phyloP scores from a whole-genome alignment of 352 stramenopile species.

The Lagenidium giganteum region DNA sequence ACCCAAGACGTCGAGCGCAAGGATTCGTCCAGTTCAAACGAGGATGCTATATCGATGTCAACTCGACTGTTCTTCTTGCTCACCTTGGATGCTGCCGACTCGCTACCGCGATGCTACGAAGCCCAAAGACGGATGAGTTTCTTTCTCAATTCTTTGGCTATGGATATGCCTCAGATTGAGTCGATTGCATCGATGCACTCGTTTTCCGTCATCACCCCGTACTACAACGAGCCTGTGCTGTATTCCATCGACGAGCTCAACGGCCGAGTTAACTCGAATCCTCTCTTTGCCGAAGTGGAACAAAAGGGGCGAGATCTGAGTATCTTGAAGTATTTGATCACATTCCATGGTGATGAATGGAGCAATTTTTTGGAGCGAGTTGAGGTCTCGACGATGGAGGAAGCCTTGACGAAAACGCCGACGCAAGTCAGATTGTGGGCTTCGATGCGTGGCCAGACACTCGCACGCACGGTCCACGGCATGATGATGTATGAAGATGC shows the following conservation, averaged over 20 bases:
- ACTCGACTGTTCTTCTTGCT: slow-evolving; percentile 82
- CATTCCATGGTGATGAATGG: slow-evolving; percentile 86
- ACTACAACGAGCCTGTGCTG: slow-evolving; percentile 87
- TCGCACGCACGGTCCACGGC: slow-evolving; percentile 81
- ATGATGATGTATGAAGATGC: slow-evolving; percentile 91
- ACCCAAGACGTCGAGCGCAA: slow-evolving; percentile 37
- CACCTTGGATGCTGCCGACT: slow-evolving; percentile 78
- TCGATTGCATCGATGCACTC: slow-evolving; percentile 85
- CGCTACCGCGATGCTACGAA: slow-evolving; percentile 78
- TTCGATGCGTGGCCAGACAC: slow-evolving; percentile 81
- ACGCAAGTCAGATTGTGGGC: slow-evolving; percentile 85
- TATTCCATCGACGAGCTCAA: slow-evolving; percentile 84
- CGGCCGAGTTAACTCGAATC: slow-evolving; percentile 75
- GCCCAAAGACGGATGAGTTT: slow-evolving; percentile 85
- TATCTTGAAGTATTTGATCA: slow-evolving; percentile 87
- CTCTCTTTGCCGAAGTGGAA: slow-evolving; percentile 82
- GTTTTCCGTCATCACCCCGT: slow-evolving; percentile 86
- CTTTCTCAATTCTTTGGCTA: slow-evolving; percentile 85
- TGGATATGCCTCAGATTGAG: slow-evolving; percentile 82
- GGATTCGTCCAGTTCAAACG: slow-evolving; percentile 72
- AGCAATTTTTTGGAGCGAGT: slow-evolving; percentile 85
- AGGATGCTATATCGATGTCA: slow-evolving; percentile 70
- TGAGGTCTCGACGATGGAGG: slow-evolving; percentile 63
- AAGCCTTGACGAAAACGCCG: slow-evolving; percentile 73
- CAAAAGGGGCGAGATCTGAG: slow-evolving; percentile 79